Evolutionary conservation across 306 rosid species (phyloP).

Genomic region (Ammopiptanthus mongolicus): DNA sequence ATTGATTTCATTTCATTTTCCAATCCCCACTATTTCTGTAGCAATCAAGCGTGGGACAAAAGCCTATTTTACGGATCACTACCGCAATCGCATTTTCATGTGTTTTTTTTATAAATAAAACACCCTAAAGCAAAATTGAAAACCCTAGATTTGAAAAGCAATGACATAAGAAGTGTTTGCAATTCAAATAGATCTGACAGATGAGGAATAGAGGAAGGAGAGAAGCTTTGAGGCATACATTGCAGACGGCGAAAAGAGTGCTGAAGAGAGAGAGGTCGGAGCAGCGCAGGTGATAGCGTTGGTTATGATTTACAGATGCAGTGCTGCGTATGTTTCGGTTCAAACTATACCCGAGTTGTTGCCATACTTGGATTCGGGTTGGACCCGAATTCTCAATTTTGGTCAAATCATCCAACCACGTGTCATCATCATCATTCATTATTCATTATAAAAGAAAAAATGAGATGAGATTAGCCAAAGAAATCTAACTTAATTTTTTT

Average conservation of each 20-base stretch:
- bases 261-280: background rate
- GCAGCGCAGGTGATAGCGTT: too few species aligned
- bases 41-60: background rate
- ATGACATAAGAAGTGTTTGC: background rate
- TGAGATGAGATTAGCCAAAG: too few species aligned
- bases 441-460: too few species aligned
- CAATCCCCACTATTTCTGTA: background rate
- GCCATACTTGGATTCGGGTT: background rate
- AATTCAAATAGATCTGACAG: background rate
- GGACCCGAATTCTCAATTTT: background rate
- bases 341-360: background rate
- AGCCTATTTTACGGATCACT: background rate
- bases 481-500: too few species aligned
- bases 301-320: background rate
- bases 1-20: background rate
- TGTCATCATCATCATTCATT: too few species aligned
- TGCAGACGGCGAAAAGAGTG: background rate
- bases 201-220: background rate
- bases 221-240: conserved; percentile 22
- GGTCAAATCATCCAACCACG: background rate
- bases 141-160: conserved; percentile 27
- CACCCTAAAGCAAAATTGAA: background rate
- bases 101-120: background rate
- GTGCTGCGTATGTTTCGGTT: background rate
- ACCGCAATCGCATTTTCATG: background rate